Evolutionary conservation across 441 rosid genomes (phyloP).

Genomic region (Bocquillonia castaneifolia): DNA sequence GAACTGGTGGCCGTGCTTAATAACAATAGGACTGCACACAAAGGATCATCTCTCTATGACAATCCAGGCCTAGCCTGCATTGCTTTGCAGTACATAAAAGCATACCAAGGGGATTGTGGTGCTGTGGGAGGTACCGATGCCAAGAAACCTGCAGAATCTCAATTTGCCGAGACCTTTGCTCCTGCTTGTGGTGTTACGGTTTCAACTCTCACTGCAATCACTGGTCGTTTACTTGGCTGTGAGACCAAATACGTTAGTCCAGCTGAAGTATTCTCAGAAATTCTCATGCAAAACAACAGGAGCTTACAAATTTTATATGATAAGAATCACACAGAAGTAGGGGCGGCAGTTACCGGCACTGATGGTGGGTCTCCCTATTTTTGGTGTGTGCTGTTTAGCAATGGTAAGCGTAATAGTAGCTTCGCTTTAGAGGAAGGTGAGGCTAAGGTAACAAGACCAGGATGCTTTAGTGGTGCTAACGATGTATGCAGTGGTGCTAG

Average conservation of each 20-base stretch:
- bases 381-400: constrained; percentile 76
- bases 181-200: constrained; percentile 52
- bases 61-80: constrained; percentile 67
- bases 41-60: constrained; percentile 43
- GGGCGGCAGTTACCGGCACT: constrained; percentile 55
- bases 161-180: constrained; percentile 52
- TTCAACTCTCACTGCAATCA: constrained; percentile 49
- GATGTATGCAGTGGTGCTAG: constrained; percentile 48
- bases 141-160: constrained; percentile 57
- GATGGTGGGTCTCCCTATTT: constrained; percentile 66
- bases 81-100: constrained; percentile 72
- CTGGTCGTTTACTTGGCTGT: constrained; percentile 67
- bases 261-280: constrained; percentile 49
- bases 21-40: constrained; percentile 49
- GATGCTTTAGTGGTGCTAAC: constrained; percentile 72
- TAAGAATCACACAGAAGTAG: constrained; percentile 64
- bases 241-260: constrained; percentile 46
- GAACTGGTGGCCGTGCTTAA: constrained; percentile 45
- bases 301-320: constrained; percentile 47
- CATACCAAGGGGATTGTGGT: constrained; percentile 54
- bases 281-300: constrained; percentile 45
- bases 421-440: constrained; percentile 46
- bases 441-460: constrained; percentile 47
- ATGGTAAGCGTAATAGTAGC: constrained; percentile 50
- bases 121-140: constrained; percentile 58